phyloP scores from a whole-genome alignment of 2,329 filamentous ascomycete genomes.

The Zopfia rhizophila region DNA sequence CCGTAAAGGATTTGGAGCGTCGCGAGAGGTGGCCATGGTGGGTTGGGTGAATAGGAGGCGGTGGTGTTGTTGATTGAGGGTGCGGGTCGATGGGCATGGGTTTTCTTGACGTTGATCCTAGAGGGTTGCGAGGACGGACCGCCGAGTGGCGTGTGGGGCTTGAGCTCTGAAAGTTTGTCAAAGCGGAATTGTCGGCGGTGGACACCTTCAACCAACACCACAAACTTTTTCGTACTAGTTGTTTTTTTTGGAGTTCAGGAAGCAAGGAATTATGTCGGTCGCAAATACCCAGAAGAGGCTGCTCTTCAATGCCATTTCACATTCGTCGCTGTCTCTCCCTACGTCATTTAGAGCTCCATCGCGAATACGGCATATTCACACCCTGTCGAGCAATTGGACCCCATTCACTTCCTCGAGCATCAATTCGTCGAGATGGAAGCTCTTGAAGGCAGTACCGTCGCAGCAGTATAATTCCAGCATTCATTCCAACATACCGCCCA shows the following conservation, averaged over 20 bases:
- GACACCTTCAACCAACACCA: too few species aligned
- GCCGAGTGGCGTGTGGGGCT: not conserved
- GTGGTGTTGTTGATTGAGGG: constrained; percentile 21
- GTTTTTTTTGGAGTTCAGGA: not conserved
- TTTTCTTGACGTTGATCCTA: constrained; percentile 26
- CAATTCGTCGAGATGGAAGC: not conserved
- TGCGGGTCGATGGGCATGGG: constrained; percentile 10
- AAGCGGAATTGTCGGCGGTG: too few species aligned
- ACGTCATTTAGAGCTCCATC: constrained; percentile 5
- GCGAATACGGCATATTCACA: constrained; percentile 26
- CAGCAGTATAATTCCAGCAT: not conserved
- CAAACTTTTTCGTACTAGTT: not conserved
- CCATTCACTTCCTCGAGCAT: constrained; percentile 2
- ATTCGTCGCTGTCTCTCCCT: constrained; percentile 1
- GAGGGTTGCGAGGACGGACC: not conserved
- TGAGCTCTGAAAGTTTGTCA: not conserved
- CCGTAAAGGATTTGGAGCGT: constrained; percentile 70
- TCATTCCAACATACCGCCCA: not conserved
- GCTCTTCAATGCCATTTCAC: constrained; percentile 16
- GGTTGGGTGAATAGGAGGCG: constrained; percentile 15
- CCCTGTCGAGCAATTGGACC: constrained; percentile 28
- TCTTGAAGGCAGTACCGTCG: not conserved
- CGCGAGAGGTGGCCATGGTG: constrained; percentile 56
- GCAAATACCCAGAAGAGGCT: constrained; percentile 9
- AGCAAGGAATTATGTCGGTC: constrained; percentile 15